Conservation (phyloP, 2,329 filamentous ascomycete species). For the Ophiobolus disseminans region DNA sequence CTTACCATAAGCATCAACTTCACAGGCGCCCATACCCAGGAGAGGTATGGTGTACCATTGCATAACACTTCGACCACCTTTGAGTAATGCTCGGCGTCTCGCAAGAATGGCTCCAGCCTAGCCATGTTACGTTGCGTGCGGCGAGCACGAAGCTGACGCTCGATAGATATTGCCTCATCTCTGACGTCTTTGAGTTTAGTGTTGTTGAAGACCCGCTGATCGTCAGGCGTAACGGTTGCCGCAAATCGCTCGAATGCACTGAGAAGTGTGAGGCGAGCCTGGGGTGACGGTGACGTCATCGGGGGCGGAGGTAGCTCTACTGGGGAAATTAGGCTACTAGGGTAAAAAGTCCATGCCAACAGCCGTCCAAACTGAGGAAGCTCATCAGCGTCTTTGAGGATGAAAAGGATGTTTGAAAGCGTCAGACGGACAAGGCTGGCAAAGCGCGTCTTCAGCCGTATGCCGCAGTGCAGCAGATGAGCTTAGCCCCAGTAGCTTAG, state of each 20-base stretch:
- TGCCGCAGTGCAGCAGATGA: not conserved
- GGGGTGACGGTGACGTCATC: conserved; percentile 3
- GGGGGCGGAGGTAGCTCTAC: too few species aligned
- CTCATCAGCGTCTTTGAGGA: too few species aligned
- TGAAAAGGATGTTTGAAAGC: too few species aligned
- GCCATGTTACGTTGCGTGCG: conserved; percentile 52
- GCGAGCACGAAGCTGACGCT: conserved; percentile 49
- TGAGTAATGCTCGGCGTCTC: conserved; percentile 52
- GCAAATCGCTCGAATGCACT: conserved; percentile 20
- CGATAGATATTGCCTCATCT: conserved; percentile 40
- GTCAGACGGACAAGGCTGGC: too few species aligned
- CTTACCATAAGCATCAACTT: conserved; percentile 22
- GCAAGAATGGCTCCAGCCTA: conserved; percentile 53
- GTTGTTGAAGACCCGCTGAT: conserved; percentile 10
- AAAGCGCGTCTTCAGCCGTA: not conserved
- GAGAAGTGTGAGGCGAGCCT: conserved; percentile 13
- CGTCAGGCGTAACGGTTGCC: conserved; percentile 9
- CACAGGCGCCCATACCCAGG: conserved; percentile 53
- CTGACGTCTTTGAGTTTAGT: conserved; percentile 49
- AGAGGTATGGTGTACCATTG: conserved; percentile 55
- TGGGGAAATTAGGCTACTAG: too few species aligned
- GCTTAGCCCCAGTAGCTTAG: not conserved
- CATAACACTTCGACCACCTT: conserved; percentile 54
- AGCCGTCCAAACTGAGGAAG: too few species aligned
- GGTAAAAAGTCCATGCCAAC: too few species aligned